Conservation (phyloP, 805 yeast species). For the Brettanomyces nanus region DNA sequence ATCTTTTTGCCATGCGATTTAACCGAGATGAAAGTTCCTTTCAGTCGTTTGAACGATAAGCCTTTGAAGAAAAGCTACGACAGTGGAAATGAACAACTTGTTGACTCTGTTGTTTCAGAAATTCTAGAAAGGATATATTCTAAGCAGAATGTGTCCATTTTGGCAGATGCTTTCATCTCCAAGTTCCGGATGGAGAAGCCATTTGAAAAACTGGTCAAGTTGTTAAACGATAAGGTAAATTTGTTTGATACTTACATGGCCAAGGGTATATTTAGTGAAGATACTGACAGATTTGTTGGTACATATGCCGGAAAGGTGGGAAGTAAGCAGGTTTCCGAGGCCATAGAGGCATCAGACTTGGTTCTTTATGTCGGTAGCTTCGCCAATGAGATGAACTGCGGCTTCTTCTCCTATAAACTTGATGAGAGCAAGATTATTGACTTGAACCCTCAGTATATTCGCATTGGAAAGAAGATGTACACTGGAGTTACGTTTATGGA, state of each 20-base stretch:
- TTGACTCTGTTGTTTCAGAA: constrained; percentile 16
- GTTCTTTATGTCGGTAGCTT: constrained; percentile 65
- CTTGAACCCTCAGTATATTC: constrained; percentile 34
- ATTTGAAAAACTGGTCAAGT: constrained; percentile 24
- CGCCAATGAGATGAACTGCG: constrained; percentile 56
- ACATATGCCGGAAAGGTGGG: constrained; percentile 32
- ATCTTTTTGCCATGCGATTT: constrained; percentile 71
- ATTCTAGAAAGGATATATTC: constrained; percentile 32
- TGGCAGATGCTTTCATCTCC: constrained; percentile 34
- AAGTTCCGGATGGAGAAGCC: constrained; percentile 29
- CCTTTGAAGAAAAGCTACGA: constrained; percentile 20
- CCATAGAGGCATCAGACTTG: constrained; percentile 50
- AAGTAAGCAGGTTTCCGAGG: constrained; percentile 24
- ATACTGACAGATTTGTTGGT: constrained; percentile 35
- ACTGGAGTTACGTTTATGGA: constrained; percentile 27
- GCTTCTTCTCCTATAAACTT: constrained; percentile 41
- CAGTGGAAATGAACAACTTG: constrained; percentile 10
- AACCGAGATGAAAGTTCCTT: constrained; percentile 41
- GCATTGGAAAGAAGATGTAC: constrained; percentile 26
- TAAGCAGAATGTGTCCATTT: constrained; percentile 29
- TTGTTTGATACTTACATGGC: constrained; percentile 33
- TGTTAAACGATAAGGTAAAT: constrained; percentile 29
- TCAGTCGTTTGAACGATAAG: constrained; percentile 24
- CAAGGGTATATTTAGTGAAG: constrained; percentile 33
- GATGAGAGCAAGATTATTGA: constrained; percentile 22